Evolutionary conservation across 2,329 filamentous ascomycete genomes (phyloP).

Genomic region (Tolypocladium paradoxum): DNA sequence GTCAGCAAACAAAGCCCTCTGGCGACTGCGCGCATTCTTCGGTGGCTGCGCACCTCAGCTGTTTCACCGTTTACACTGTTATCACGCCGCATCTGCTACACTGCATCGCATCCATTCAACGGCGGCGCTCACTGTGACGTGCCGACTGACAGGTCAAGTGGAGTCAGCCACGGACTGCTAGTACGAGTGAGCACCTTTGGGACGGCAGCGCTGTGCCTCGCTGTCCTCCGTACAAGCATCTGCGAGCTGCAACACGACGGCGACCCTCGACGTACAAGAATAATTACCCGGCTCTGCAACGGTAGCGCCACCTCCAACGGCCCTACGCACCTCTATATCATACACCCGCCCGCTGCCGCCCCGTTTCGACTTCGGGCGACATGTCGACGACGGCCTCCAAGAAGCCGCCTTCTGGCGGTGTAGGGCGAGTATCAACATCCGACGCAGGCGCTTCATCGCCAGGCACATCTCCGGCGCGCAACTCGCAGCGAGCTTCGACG

Average conservation of each 20-base stretch:
- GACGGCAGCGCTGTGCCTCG: background rate
- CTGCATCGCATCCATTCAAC: background rate
- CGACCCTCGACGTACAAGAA: background rate
- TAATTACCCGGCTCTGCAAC: background rate
- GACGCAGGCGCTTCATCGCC: constrained; percentile 23
- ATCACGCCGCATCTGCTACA: background rate
- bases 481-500: constrained; percentile 32
- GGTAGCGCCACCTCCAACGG: background rate
- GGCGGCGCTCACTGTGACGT: background rate
- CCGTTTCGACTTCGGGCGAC: constrained; percentile 6
- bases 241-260: background rate
- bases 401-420: constrained; percentile 38
- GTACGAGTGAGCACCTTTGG: background rate
- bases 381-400: constrained; percentile 44
- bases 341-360: background rate
- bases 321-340: background rate
- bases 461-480: constrained; percentile 27
- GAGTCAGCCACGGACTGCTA: background rate
- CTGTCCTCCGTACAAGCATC: background rate
- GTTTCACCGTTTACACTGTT: background rate
- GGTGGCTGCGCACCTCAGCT: background rate
- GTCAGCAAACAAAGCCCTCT: background rate
- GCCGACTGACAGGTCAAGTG: background rate
- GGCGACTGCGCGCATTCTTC: background rate
- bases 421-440: constrained; percentile 32